phyloP scores from a whole-genome alignment of 139 green algal genomes.

The Marvania coccoides region DNA sequence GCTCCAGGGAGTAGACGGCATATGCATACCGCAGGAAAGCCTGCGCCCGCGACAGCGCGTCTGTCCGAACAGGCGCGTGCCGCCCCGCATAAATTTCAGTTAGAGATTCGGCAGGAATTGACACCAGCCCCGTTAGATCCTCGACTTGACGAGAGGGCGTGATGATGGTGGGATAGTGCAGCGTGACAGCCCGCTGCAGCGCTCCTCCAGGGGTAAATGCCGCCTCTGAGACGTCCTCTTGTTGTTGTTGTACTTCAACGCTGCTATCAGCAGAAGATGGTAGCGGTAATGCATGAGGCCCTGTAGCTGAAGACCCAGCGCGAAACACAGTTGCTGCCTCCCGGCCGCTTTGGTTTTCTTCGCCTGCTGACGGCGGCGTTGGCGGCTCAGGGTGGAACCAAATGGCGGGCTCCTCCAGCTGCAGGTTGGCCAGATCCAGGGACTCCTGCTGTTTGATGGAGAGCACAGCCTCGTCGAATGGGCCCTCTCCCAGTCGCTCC shows the following conservation, averaged over 20 bases:
- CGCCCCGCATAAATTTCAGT: conserved; percentile 24
- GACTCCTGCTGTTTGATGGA: neutral
- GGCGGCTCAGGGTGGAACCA: conserved; percentile 18
- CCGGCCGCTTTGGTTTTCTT: too few relatives aligned
- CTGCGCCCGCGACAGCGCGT: neutral
- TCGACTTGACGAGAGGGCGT: conserved; percentile 37
- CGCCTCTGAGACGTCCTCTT: neutral
- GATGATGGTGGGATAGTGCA: conserved; percentile 26
- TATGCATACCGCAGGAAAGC: conserved; percentile 25
- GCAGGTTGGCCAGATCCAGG: conserved; percentile 4
- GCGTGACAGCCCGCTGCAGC: conserved; percentile 9
- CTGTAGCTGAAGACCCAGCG: too few relatives aligned
- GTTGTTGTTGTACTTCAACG: neutral
- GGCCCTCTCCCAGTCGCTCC: neutral
- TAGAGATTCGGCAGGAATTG: conserved; percentile 13
- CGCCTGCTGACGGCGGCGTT: too few relatives aligned
- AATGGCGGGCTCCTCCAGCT: conserved; percentile 4
- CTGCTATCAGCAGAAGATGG: neutral
- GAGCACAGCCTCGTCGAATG: neutral
- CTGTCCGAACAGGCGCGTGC: conserved; percentile 1
- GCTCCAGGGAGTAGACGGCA: conserved; percentile 23
- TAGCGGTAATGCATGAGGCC: too few relatives aligned
- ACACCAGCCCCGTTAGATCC: conserved; percentile 8
- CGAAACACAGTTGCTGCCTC: too few relatives aligned
- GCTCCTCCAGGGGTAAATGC: neutral